A percentile compares a stretch with the other conserved stretches of the same genome.
Evolutionary conservation across 169 alveolate genomes (phyloP).

Genomic region (Eimeria tenella): DNA sequence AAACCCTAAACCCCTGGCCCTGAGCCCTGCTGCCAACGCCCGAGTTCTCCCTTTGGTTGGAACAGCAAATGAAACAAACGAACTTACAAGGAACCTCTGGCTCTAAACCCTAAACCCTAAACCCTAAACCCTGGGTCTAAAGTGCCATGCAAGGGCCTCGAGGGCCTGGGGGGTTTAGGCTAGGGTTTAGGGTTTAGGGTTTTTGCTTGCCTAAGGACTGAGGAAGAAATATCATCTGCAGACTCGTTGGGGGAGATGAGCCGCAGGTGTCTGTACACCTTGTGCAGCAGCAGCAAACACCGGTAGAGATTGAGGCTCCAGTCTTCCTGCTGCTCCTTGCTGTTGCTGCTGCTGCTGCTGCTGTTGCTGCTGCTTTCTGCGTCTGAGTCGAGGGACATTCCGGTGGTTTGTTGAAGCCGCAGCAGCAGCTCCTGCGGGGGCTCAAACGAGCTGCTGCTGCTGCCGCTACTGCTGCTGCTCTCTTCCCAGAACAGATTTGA

Average conservation of each 20-base stretch:
- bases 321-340: neutral
- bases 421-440: neutral
- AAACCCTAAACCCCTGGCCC: no score
- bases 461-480: neutral
- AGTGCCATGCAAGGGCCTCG: neutral
- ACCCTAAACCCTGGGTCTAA: neutral
- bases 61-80: no score
- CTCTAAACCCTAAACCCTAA: neutral
- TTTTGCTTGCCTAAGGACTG: neutral
- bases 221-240: neutral
- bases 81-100: no score
- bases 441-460: neutral
- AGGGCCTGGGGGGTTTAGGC: no score
- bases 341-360: constrained; percentile 8
- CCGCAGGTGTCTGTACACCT: neutral
- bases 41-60: no score
- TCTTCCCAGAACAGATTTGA: neutral
- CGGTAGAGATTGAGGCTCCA: constrained; percentile 4
- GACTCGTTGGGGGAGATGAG: neutral
- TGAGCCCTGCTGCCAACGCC: no score
- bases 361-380: neutral
- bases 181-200: neutral
- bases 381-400: neutral
- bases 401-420: neutral
- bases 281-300: neutral